Evolutionary conservation across 208 protist species (phyloP).

Genomic region (Crithidia brevicula): DNA sequence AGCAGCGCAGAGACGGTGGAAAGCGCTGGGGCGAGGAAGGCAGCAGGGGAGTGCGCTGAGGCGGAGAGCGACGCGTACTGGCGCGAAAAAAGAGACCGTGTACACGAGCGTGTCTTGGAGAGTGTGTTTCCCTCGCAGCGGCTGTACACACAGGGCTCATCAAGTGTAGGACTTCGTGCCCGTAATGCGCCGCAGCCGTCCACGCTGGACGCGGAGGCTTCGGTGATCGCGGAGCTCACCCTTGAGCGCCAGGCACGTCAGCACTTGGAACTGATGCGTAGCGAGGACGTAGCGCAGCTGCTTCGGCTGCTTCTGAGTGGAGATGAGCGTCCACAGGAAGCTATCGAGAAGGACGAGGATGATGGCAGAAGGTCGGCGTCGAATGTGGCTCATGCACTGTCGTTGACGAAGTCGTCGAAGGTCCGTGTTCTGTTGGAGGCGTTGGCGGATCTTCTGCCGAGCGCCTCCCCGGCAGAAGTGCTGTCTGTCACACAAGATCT

Average conservation of each 20-base stretch:
- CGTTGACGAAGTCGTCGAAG: neutral
- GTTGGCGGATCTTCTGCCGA: constrained; percentile 38
- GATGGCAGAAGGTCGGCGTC: too few relatives aligned
- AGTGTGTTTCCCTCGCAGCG: neutral
- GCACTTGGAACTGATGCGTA: constrained; percentile 27
- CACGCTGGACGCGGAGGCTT: neutral
- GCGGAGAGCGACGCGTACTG: constrained; percentile 5
- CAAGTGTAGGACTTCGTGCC: too few relatives aligned
- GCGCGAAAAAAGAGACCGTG: neutral
- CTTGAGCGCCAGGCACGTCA: constrained; percentile 16
- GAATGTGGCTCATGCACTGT: too few relatives aligned
- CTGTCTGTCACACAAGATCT: constrained; percentile 20
- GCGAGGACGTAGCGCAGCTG: constrained; percentile 23
- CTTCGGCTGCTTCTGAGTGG: constrained; percentile 11
- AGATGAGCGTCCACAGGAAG: neutral
- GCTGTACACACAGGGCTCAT: neutral
- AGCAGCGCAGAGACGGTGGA: neutral
- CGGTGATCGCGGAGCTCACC: neutral
- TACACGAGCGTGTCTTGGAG: neutral
- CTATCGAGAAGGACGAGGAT: too few relatives aligned
- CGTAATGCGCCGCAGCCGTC: neutral
- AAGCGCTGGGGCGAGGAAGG: too few relatives aligned
- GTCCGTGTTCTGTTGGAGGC: constrained; percentile 19
- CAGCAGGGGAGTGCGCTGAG: too few relatives aligned
- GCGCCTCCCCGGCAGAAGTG: constrained; percentile 19